Percentiles rank a stretch among this genome's conserved stretches.
Evolutionary conservation across 2,329 filamentous ascomycete species (phyloP).

Genomic region (Colletotrichum chlorophyti): DNA sequence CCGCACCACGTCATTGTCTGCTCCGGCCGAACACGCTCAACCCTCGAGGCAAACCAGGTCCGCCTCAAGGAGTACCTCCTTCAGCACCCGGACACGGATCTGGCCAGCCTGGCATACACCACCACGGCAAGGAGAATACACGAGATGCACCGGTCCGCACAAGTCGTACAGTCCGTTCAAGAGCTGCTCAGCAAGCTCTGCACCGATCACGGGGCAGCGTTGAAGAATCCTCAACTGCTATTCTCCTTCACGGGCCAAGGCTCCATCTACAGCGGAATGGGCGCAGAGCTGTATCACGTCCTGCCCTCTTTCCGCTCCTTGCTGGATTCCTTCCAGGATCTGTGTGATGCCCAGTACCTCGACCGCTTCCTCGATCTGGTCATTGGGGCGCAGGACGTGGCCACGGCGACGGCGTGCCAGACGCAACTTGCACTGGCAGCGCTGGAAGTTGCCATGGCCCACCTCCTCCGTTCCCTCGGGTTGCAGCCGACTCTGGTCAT

Average conservation of each 20-base stretch:
- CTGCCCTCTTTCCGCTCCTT: neutral
- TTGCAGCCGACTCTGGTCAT: constrained; percentile 51
- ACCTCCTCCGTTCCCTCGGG: constrained; percentile 46
- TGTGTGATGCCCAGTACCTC: neutral
- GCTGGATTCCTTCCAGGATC: neutral
- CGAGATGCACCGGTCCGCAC: neutral
- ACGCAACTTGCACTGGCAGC: constrained; percentile 46
- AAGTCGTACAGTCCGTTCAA: neutral
- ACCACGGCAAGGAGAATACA: constrained; percentile 43
- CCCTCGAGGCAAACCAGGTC: neutral
- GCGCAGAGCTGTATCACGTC: neutral
- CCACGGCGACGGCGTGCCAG: neutral
- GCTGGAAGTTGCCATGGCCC: constrained; percentile 50
- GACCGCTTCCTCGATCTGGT: neutral
- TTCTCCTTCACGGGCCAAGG: neutral
- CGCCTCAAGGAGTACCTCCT: constrained; percentile 44
- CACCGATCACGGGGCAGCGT: neutral
- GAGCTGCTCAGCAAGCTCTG: neutral
- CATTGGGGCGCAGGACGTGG: neutral
- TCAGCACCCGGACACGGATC: constrained; percentile 41
- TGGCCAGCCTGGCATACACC: constrained; percentile 59
- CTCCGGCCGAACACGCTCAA: neutral
- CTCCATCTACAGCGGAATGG: neutral
- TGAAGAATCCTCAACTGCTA: neutral
- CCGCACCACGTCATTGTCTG: constrained; percentile 34